Evolutionary conservation across 768 basidiomycete genomes (phyloP).

Genomic region (Cantharellus cinnabarinus): DNA sequence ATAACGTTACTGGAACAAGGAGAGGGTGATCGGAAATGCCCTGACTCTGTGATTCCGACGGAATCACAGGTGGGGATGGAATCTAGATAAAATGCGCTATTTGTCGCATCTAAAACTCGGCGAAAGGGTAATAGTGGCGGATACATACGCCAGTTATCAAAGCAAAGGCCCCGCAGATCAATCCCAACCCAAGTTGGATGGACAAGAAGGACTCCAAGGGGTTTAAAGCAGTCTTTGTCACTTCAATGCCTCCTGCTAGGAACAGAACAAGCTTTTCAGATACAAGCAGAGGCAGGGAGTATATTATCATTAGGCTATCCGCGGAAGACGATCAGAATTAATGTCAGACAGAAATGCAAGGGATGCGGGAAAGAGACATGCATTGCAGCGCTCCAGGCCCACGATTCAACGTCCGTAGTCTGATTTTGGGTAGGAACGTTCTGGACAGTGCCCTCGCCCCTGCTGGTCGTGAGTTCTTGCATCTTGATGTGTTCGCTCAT

Average conservation of each 20-base stretch:
- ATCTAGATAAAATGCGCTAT: not conserved
- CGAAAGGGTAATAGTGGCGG: not conserved
- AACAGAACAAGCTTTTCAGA: slow-evolving; percentile 52
- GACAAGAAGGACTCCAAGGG: slow-evolving; percentile 50
- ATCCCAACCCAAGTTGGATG: slow-evolving; percentile 41
- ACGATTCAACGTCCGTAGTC: not conserved
- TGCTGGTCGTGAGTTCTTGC: too few species aligned
- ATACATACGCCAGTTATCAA: slow-evolving; percentile 36
- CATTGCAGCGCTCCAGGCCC: slow-evolving; percentile 7
- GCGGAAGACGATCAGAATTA: slow-evolving; percentile 9
- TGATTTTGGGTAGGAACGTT: too few species aligned
- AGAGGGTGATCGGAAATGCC: slow-evolving; percentile 24
- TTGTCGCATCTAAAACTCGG: too few species aligned
- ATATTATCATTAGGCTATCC: slow-evolving; percentile 2
- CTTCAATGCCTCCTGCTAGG: slow-evolving; percentile 16
- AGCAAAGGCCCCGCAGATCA: slow-evolving; percentile 33
- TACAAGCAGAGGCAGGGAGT: slow-evolving; percentile 23
- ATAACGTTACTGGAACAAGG: slow-evolving; percentile 36
- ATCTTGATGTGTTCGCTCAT: too few species aligned
- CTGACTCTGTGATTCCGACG: not conserved
- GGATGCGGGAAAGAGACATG: not conserved
- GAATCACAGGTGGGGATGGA: slow-evolving; percentile 1
- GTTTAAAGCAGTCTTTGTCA: slow-evolving; percentile 29
- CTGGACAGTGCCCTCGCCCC: too few species aligned
- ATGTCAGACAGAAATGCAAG: not conserved